phyloP scores from a whole-genome alignment of 805 yeast genomes.

The Dipodascopsis uninucleata region DNA sequence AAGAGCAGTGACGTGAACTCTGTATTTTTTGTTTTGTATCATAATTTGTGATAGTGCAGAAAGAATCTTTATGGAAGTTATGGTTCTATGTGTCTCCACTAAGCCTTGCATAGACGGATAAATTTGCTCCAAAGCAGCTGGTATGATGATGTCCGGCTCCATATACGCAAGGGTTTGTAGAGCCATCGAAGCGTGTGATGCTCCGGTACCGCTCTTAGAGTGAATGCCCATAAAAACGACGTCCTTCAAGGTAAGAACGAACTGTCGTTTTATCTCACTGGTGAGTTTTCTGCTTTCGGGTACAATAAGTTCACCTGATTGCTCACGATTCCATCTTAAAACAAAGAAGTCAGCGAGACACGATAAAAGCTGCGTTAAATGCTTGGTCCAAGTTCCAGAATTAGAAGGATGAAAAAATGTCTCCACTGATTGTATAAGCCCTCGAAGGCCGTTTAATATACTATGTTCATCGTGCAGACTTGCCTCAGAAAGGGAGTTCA shows the following conservation, averaged over 20 bases:
- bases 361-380: constrained; percentile 62
- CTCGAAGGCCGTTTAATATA: constrained; percentile 24
- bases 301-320: constrained; percentile 32
- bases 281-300: constrained; percentile 36
- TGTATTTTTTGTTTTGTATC: constrained; percentile 56
- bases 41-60: constrained; percentile 64
- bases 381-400: constrained; percentile 78
- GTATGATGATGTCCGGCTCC: constrained; percentile 46
- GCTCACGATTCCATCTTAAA: constrained; percentile 39
- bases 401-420: constrained; percentile 92
- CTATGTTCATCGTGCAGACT: constrained; percentile 39
- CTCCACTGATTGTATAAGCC: constrained; percentile 62
- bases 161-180: constrained; percentile 64
- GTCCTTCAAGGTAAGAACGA: constrained; percentile 54
- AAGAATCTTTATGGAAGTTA: constrained; percentile 65
- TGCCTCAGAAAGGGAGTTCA: constrained; percentile 49
- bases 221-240: constrained; percentile 69
- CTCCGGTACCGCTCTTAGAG: constrained; percentile 57
- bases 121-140: constrained; percentile 49
- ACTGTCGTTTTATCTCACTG: constrained; percentile 39
- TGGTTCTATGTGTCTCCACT: constrained; percentile 67
- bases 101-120: constrained; percentile 49
- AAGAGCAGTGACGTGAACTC: constrained; percentile 77
- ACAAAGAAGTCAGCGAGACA: constrained; percentile 45
- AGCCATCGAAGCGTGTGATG: constrained; percentile 56